Evolutionary conservation across 2,329 filamentous ascomycete species (phyloP), one percentile per base, ranked within the genome.

Genomic region (Hansfordia pulvinata): DNA sequence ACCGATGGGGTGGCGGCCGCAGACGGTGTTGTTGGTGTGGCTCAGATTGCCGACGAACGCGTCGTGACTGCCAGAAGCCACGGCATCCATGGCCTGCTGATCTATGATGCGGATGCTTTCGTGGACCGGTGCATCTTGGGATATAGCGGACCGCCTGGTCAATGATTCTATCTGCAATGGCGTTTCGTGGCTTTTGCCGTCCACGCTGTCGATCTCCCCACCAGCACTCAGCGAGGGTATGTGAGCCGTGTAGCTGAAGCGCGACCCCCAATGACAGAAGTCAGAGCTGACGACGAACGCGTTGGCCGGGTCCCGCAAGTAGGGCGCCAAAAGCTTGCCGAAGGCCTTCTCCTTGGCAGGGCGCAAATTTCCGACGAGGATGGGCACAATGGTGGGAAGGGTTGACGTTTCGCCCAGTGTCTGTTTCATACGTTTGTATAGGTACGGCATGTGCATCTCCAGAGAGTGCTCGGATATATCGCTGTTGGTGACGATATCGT

Each of bases 401-500:
- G 64, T 44, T 2, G 65, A 54, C 0, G 54, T 44, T 0, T 60
- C 54, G 1, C 52, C 54, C 34, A 69, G 66, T 0, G 60, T 62
- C 31, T 62, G 55, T 26, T 64, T 43, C 3, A 74, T 63, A 28
- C 81, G 72, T 46, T 86, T 85, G 61, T 85, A 86, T 35, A 96
- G 78, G 45, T 92, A 94, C 0, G 90, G 88, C 7, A 96, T 64
- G 41, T 98, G 90, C 79, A 98, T 93, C 58, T 98, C 90, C 2
- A 96, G 67, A 27, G 83, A 93, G 53, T 98, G 90, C 53, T 98
- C 90, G 5, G 69, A 66, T 34, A 84, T 69, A 43, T 98, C 90
- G 5, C 73, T 61, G 4, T 58, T 43, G 11, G 51, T 53, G 2
- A 67, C 70, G 60, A 94, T 90, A 27, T 64, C 58, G 11, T 64